Conservation (phyloP, 371 early-diverging fungal species). For the Mortierella sp. region DNA sequence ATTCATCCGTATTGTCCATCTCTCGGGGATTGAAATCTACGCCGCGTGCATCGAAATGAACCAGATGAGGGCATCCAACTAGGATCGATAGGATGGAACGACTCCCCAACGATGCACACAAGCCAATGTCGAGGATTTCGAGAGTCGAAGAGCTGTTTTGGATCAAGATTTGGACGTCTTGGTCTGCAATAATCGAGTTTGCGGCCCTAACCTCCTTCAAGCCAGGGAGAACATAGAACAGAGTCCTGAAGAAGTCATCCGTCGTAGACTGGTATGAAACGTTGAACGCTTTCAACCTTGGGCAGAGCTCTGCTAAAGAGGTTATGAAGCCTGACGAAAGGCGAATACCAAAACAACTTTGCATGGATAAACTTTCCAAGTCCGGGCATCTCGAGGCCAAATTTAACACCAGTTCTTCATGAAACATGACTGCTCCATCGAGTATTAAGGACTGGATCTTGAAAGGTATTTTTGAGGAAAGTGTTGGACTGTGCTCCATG, state of each 20-base stretch:
- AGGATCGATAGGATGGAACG: conserved; percentile 27
- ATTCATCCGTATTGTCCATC: conserved; percentile 32
- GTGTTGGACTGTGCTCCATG: not conserved
- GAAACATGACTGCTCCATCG: conserved; percentile 32
- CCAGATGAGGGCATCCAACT: conserved; percentile 14
- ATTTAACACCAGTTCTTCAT: conserved; percentile 30
- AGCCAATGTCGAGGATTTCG: conserved; percentile 23
- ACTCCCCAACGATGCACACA: conserved; percentile 22
- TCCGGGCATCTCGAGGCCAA: conserved; percentile 33
- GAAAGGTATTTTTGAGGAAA: conserved; percentile 1
- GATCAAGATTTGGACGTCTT: conserved; percentile 21
- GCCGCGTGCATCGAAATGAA: conserved; percentile 22
- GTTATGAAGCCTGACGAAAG: conserved; percentile 21
- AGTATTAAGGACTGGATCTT: conserved; percentile 26
- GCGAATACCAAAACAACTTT: conserved; percentile 37
- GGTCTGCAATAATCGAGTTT: conserved; percentile 13
- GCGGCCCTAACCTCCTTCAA: conserved; percentile 19
- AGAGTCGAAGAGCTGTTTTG: conserved; percentile 12
- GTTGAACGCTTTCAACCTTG: conserved; percentile 18
- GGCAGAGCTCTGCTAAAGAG: conserved; percentile 6
- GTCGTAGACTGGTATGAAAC: conserved; percentile 30
- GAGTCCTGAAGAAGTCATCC: conserved; percentile 18
- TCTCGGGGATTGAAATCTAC: conserved; percentile 45
- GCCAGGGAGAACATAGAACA: conserved; percentile 16
- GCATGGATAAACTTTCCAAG: conserved; percentile 24